phyloP scores from a whole-genome alignment of 306 rosid species.

The Begonia masoniana region DNA sequence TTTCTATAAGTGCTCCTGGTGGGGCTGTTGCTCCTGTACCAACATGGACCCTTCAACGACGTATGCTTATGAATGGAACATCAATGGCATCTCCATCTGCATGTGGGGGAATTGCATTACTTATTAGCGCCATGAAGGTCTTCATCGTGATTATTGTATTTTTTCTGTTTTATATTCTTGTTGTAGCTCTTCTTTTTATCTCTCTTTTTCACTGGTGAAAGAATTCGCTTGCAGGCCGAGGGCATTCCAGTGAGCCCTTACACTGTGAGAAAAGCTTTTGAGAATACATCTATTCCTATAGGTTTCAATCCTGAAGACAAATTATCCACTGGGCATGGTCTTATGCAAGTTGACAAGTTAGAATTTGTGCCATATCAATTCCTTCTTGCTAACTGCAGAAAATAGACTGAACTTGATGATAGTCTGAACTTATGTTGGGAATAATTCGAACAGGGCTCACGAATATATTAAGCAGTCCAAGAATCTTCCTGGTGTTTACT shows the following conservation, averaged over 20 bases:
- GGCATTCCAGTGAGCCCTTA: constrained; percentile 85
- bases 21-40: constrained; percentile 99
- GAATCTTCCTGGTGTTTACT: constrained; percentile 56
- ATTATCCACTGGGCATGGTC: constrained; percentile 87
- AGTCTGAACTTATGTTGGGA: constrained; percentile 12
- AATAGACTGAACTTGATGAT: constrained; percentile 8
- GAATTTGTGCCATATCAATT: constrained; percentile 18
- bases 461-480: constrained; percentile 58
- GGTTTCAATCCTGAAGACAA: constrained; percentile 76
- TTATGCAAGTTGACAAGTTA: constrained; percentile 98
- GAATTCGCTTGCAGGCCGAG: constrained; percentile 50
- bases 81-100: constrained; percentile 99
- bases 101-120: constrained; percentile 90
- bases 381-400: constrained; percentile 7
- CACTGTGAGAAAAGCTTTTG: constrained; percentile 78
- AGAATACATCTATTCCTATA: constrained; percentile 65
- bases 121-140: constrained; percentile 96
- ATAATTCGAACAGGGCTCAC: constrained; percentile 48
- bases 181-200: constrained; percentile 8
- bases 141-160: constrained; percentile 5
- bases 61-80: constrained; percentile 98
- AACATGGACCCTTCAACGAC: constrained; percentile 94
- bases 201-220: constrained; percentile 12
- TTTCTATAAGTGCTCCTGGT: constrained; percentile 91
- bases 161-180: constrained; percentile 12